Evolutionary conservation across 495 filamentous ascomycete species (phyloP), one percentile per base, ranked within the genome.

Genomic region (Lophiostoma macrostomum): DNA sequence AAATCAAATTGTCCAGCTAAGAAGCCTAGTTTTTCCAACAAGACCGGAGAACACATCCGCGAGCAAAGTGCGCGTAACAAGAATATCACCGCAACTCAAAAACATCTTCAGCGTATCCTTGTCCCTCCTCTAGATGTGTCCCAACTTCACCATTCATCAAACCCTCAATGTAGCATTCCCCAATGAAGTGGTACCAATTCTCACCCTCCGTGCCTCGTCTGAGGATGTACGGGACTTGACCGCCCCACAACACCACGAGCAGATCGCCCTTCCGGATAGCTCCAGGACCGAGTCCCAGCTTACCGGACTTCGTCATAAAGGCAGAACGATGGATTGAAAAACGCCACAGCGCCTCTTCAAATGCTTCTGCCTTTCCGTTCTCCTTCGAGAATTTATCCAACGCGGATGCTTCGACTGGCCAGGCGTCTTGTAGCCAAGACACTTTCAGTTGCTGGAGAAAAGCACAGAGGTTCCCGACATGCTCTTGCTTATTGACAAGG

Each of bases 181-280:
- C 51, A 11, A 54, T 42, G 23, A 44, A 54, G 19, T 23, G 4
- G 19, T 32, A 50, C 31, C 40, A 47, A 28, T 3, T 23, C 3
- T 23, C 42, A 1, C 51, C 24, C 28, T 46, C 25, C 16, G 2
- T 42, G 13, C 47, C 40, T n/a, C n/a, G n/a, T 28, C 51, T 54
- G 22, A 54, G 6, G 30, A 54, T 42, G 31, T 46, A 54, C 20
- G 51, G 51, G 22, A 54, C 51, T 42, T 54, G 51, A 5, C 40
- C 51, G 13, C 51, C 51, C 51, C 52, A 55, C 24, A 45, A 23
- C 50, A 53, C 39, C 27, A 57, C 53, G 14, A 57, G 36, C 27
- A 32, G 8, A 44, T 57, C 45, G 5, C 38, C 53, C n/a, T 4
- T 30, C 24, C 25, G n/a, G 22, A 28, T 27, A 5, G 30, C 14